A percentile compares a stretch with the other conserved stretches of the same genome.
Evolutionary conservation across 2,329 filamentous ascomycete species (phyloP).

Genomic region (Calcarisporium arbuscula): DNA sequence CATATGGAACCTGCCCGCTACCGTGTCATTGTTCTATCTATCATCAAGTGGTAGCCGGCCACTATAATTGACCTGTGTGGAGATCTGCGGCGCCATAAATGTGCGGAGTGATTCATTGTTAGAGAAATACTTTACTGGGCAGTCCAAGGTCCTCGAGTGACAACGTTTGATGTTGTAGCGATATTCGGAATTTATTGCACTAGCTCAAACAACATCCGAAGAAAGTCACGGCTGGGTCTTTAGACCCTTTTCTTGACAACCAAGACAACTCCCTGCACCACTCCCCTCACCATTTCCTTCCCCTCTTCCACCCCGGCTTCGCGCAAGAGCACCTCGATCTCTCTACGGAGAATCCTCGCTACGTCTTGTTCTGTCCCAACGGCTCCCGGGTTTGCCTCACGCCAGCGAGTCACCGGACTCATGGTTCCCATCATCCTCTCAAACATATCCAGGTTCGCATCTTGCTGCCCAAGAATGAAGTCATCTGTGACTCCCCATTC

Average conservation of each 20-base stretch:
- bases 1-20: no score
- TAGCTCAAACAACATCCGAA: no score
- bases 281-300: constrained; percentile 21
- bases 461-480: constrained; percentile 17
- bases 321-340: constrained; percentile 21
- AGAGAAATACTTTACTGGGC: no score
- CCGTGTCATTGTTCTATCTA: no score
- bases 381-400: constrained; percentile 34
- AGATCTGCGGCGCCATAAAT: no score
- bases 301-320: constrained; percentile 28
- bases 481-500: constrained; percentile 33
- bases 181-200: no score
- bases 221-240: no score
- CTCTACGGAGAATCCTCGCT: constrained; percentile 20
- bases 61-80: no score
- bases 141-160: no score
- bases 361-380: constrained; percentile 34
- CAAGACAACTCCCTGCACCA: neutral
- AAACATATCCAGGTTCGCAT: constrained; percentile 24
- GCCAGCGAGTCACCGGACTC: constrained; percentile 37
- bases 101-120: no score
- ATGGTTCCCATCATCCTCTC: constrained; percentile 29
- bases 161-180: no score
- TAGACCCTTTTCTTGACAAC: constrained; percentile 3
- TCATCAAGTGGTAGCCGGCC: no score